Base-by-base conservation (phyloP, 768 basidiomycete species). In the Plicaturopsis crispa region DNA sequence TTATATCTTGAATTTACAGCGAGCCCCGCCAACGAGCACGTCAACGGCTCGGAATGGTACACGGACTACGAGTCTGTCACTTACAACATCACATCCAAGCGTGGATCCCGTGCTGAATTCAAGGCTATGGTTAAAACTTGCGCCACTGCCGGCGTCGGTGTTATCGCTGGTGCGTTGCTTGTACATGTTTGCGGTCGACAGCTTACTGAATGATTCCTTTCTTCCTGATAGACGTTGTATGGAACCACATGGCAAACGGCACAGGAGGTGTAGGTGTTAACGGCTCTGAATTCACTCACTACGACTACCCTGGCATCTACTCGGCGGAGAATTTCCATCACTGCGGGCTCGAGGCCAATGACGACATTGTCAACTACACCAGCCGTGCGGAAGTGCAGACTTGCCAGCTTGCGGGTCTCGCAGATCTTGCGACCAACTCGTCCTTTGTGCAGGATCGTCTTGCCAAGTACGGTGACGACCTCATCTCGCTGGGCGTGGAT, bases 31-130 rank as follows among this genome's bases (percentile, higher is more conserved):
- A 64, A 67, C 40, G 80, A 82, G 46, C 78, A 80, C 47, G 56
- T 81, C 31, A 48, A 56, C 12, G 80, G n/a, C n/a, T 28, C 26
- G 10, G 8, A 28, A 48, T 84, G 81, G 81, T 84, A 80, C 80
- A 83, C 80, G 0, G 80, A 82, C 50, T 83, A 84, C 48, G 80
- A 72, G 43, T 72, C 75, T 4, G 78, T 80, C 0, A 80, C 79
- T 1, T 81, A 83, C 50, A 79, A 39, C 7, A 51, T 83, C 35
- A 77, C 67, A 1, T 80, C 78, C 1, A 84, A 83, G 53, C 75
- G 78, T 1, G 82, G 81, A 4, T 63, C 73, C 45, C 66, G 76
- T 12, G 41, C 54, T 3, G 75, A 81, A 42, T 81, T 65, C 10
- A 26, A 50, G 40, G 61, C 44, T 53, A 71, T 79, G 76, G 52